Percentiles rank a stretch among this genome's conserved stretches.
Evolutionary conservation across 2,329 filamentous ascomycete species (phyloP).

Genomic region (Scedosporium aurantiacum): DNA sequence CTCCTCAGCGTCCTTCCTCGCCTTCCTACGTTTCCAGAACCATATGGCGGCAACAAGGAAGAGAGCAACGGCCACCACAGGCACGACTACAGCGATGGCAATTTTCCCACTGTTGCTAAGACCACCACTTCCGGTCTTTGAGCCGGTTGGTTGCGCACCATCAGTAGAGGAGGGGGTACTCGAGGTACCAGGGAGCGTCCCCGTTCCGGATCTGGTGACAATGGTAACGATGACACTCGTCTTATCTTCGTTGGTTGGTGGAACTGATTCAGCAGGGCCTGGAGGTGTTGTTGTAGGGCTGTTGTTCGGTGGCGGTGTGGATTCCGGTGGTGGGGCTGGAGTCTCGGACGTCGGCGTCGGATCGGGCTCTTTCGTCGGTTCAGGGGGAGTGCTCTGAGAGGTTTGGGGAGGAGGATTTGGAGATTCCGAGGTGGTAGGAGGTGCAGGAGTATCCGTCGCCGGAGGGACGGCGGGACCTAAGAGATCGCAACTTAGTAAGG

Average conservation of each 20-base stretch:
- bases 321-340: not conserved
- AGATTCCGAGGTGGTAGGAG: not conserved
- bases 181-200: conserved; percentile 15
- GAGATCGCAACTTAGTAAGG: conserved; percentile 4
- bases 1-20: conserved; percentile 74
- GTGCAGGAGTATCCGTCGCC: not conserved
- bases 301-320: not conserved
- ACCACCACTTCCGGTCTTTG: conserved; percentile 22
- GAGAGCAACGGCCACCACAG: conserved; percentile 76
- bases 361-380: not conserved
- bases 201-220: conserved; percentile 13
- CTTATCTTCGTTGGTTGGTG: conserved; percentile 8
- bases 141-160: conserved; percentile 15
- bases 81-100: conserved; percentile 86
- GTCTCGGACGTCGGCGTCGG: not conserved
- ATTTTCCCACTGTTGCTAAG: conserved; percentile 60
- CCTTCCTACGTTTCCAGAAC: conserved; percentile 82
- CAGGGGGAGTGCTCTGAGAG: not conserved
- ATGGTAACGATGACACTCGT: conserved; percentile 14
- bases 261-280: conserved; percentile 2
- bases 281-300: not conserved
- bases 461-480: conserved; percentile 8
- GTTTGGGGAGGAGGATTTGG: conserved; percentile 7
- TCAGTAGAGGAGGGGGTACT: conserved; percentile 17
- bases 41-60: conserved; percentile 67